These are phyloP conservation scores for Phytophthora quininea DNA, from an alignment of 352 stramenopile genomes.

Conservation along the genomic window DNA sequence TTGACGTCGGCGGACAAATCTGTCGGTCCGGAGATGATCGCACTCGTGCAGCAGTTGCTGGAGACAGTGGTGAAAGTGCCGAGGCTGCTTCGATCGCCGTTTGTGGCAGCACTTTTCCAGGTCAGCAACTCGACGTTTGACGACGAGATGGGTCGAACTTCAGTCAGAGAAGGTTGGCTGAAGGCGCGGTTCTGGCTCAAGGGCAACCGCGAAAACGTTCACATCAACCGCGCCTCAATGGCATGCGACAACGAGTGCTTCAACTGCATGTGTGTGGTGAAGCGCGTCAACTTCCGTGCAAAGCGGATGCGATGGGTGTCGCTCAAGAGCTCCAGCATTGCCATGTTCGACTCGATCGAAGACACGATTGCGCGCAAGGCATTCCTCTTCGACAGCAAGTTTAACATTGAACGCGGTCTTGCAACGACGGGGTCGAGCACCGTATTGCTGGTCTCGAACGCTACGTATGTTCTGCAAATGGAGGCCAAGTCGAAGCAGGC, in stretches of 20 bases:
- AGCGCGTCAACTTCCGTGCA: slow-evolving; percentile 83
- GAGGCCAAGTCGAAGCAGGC: slow-evolving; percentile 83
- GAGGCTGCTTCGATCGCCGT: slow-evolving; percentile 64
- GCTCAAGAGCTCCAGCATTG: slow-evolving; percentile 82
- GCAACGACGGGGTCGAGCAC: slow-evolving; percentile 80
- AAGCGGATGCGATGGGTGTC: slow-evolving; percentile 86
- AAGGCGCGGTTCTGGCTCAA: slow-evolving; percentile 87
- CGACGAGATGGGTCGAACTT: slow-evolving; percentile 82
- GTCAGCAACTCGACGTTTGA: slow-evolving; percentile 88
- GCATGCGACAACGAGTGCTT: slow-evolving; percentile 90
- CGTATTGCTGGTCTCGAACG: slow-evolving; percentile 78
- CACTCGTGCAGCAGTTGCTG: slow-evolving; percentile 76
- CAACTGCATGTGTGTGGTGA: slow-evolving; percentile 90
- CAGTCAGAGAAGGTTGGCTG: slow-evolving; percentile 82
- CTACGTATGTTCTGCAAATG: slow-evolving; percentile 86
- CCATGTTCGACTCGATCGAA: slow-evolving; percentile 80
- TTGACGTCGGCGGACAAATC: slow-evolving; percentile 80
- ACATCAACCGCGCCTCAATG: slow-evolving; percentile 74
- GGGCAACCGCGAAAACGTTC: slow-evolving; percentile 85
- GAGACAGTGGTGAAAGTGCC: slow-evolving; percentile 72
- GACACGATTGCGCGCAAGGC: slow-evolving; percentile 71
- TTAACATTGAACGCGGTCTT: slow-evolving; percentile 83
- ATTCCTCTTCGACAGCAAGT: slow-evolving; percentile 84
- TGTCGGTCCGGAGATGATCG: slow-evolving; percentile 75
- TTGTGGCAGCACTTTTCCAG: slow-evolving; percentile 81